These are phyloP conservation scores for Inonotus hispidus DNA, from an alignment of 1,284 basidiomycete species.

Conservation along the genomic window DNA sequence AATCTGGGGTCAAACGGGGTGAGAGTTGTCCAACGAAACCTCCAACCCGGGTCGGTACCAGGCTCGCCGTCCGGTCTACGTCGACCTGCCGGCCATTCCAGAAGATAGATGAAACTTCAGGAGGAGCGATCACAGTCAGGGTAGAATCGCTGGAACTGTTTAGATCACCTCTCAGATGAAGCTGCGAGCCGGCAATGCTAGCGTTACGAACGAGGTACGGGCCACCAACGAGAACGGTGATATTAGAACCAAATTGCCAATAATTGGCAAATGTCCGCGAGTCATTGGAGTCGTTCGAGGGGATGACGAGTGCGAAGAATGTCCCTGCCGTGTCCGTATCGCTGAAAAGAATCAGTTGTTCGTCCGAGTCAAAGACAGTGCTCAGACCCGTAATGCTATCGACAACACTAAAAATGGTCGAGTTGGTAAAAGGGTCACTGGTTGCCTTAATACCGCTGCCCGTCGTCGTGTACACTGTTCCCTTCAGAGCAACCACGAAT, in stretches of 20 bases:
- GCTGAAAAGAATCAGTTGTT: slow-evolving; percentile 60
- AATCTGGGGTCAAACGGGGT: neutral
- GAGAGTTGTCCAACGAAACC: neutral
- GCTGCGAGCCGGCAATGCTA: slow-evolving; percentile 31
- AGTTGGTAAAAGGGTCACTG: slow-evolving; percentile 21
- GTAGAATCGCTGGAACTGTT: slow-evolving; percentile 33
- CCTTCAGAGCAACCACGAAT: slow-evolving; percentile 41
- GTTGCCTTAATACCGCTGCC: slow-evolving; percentile 62
- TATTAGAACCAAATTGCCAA: slow-evolving; percentile 47
- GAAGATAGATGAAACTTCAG: slow-evolving; percentile 43
- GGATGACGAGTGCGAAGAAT: slow-evolving; percentile 48
- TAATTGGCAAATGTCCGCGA: slow-evolving; percentile 30
- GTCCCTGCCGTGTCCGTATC: slow-evolving; percentile 57
- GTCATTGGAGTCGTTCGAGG: slow-evolving; percentile 21
- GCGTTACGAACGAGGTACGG: slow-evolving; percentile 53
- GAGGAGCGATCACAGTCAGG: slow-evolving; percentile 48
- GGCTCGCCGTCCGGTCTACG: neutral
- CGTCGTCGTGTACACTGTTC: slow-evolving; percentile 35
- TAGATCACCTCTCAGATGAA: slow-evolving; percentile 44
- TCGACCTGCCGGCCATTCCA: slow-evolving; percentile 63
- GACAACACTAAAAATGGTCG: slow-evolving; percentile 38
- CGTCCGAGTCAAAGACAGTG: slow-evolving; percentile 58
- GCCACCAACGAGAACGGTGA: slow-evolving; percentile 46
- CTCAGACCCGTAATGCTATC: slow-evolving; percentile 52
- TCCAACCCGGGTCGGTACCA: slow-evolving; percentile 25